Conservation (phyloP, 2,329 filamentous ascomycete species). For the Sarocladium oryzae region DNA sequence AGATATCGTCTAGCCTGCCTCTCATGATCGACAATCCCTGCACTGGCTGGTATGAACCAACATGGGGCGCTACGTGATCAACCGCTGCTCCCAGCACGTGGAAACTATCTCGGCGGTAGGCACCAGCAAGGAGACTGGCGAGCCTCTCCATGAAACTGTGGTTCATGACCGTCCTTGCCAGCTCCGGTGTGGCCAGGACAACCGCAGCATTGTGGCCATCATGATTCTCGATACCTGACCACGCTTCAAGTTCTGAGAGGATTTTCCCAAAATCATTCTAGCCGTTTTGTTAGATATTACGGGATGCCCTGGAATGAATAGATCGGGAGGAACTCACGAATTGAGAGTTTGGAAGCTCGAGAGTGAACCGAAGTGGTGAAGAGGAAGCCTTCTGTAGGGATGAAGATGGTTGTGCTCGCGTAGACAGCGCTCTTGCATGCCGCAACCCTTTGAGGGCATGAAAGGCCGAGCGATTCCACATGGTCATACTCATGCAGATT, state of each 20-base stretch:
- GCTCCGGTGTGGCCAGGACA: constrained; percentile 42
- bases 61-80: constrained; percentile 42
- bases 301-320: no score
- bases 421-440: no score
- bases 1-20: constrained; percentile 30
- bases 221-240: constrained; percentile 19
- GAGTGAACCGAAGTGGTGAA: no score
- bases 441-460: no score
- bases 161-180: constrained; percentile 43
- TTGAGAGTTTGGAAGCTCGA: no score
- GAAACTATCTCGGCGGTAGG: constrained; percentile 21
- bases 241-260: not conserved
- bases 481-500: no score
- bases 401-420: no score
- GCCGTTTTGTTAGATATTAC: no score
- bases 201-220: constrained; percentile 35
- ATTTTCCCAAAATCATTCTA: not conserved
- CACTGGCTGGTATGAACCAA: constrained; percentile 22
- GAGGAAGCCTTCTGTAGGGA: no score
- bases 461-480: no score
- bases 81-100: constrained; percentile 49
- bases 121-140: constrained; percentile 11
- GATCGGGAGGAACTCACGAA: no score
- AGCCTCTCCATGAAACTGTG: constrained; percentile 34
- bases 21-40: constrained; percentile 48